Conservation (phyloP, 2,329 filamentous ascomycete species). For the Clarireedia sp. region DNA sequence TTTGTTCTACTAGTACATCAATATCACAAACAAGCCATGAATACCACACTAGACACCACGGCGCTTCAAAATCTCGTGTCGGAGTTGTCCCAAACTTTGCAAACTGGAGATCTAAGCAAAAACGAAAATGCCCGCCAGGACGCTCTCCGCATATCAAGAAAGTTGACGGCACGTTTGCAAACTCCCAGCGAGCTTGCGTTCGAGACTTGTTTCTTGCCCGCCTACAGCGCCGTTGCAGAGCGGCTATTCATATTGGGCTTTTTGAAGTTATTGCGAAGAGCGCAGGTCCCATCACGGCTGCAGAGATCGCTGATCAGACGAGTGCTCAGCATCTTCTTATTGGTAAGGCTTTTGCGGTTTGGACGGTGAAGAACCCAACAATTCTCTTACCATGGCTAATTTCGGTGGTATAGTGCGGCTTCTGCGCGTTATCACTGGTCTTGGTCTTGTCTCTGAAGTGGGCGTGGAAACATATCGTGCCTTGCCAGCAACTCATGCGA, state of each 20-base stretch:
- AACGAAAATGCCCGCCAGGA: not conserved
- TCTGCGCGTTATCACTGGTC: not conserved
- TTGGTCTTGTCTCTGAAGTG: not conserved
- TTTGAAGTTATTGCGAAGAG: not conserved
- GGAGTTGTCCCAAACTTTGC: not conserved
- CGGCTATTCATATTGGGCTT: not conserved
- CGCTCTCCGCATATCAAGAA: not conserved
- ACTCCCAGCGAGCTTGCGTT: not conserved
- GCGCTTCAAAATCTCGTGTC: not conserved
- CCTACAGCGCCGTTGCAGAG: not conserved
- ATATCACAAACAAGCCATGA: no score
- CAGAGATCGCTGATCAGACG: not conserved
- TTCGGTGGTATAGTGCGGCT: not conserved
- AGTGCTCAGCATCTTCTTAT: not conserved
- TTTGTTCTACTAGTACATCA: no score
- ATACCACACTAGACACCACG: not conserved
- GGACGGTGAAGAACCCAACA: not conserved
- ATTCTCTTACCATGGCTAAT: not conserved
- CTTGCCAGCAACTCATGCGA: not conserved
- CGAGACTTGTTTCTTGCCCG: not conserved
- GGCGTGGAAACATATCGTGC: not conserved
- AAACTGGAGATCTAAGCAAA: not conserved
- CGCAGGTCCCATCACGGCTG: not conserved
- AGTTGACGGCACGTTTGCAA: not conserved
- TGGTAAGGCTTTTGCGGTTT: not conserved